Percentiles rank a stretch among this genome's conserved stretches.
Conservation (phyloP, 192 early-diverging fungal species). For the Piromyces finnis region DNA sequence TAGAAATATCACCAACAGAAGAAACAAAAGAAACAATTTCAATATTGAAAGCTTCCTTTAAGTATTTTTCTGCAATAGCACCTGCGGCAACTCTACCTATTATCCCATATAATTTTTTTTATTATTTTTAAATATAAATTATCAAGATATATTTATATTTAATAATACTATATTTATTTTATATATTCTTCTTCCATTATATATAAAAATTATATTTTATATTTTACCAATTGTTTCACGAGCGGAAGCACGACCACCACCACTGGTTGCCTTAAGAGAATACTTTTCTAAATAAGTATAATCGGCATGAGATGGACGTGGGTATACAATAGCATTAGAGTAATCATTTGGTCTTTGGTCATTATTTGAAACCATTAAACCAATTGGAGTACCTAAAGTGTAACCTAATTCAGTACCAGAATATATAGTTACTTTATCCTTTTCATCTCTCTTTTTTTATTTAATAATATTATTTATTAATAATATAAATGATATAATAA, state of each 20-base stretch:
- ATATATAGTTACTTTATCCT: constrained; percentile 77
- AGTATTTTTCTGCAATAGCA: constrained; percentile 95
- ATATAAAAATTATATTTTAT: no score
- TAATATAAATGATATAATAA: neutral
- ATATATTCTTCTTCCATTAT: no score
- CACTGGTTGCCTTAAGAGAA: constrained; percentile 81
- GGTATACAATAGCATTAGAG: constrained; percentile 85
- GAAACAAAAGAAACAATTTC: constrained; percentile 92
- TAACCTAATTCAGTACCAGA: constrained; percentile 86
- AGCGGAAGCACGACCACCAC: constrained; percentile 85
- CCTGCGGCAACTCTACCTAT: constrained; percentile 84
- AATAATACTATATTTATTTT: no score
- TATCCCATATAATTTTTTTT: no score
- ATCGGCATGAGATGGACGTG: constrained; percentile 94
- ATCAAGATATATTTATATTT: no score
- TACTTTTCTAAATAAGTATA: constrained; percentile 94
- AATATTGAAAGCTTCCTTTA: constrained; percentile 54
- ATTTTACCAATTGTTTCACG: constrained; percentile 83
- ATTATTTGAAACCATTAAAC: constrained; percentile 75
- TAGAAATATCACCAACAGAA: constrained; percentile 63
- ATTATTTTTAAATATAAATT: no score
- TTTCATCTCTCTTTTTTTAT: constrained; percentile 65
- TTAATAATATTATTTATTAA: no score
- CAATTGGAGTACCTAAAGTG: constrained; percentile 88
- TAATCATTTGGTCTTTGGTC: constrained; percentile 96